phyloP scores from a whole-genome alignment of 495 filamentous ascomycete species.

The Chaetomidium leptoderma region DNA sequence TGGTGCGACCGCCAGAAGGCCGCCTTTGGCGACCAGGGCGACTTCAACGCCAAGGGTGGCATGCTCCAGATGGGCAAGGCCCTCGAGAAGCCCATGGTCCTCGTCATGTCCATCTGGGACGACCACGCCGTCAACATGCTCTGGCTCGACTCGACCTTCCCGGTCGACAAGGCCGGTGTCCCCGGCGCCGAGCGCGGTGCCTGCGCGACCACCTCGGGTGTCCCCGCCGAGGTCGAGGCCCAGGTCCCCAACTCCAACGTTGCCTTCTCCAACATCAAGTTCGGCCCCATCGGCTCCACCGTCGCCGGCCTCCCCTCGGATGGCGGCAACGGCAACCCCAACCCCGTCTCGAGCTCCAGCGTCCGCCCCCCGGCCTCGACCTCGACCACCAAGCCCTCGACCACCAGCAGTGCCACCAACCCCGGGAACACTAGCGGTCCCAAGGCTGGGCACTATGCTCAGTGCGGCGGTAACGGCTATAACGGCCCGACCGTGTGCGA shows the following conservation, averaged over 20 bases:
- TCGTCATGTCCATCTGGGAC: conserved; percentile 78
- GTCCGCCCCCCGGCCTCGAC: not conserved
- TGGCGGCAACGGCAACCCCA: conserved; percentile 19
- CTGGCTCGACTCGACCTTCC: conserved; percentile 79
- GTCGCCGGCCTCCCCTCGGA: conserved; percentile 36
- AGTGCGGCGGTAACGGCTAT: conserved; percentile 48
- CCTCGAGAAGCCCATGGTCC: conserved; percentile 59
- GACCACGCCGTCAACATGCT: conserved; percentile 75
- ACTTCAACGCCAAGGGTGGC: conserved; percentile 60
- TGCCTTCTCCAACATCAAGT: conserved; percentile 62
- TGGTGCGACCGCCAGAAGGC: conserved; percentile 60
- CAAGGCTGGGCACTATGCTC: conserved; percentile 18
- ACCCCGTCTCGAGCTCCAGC: conserved; percentile 12
- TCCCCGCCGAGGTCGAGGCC: conserved; percentile 56
- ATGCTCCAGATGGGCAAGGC: conserved; percentile 54
- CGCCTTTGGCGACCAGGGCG: conserved; percentile 57
- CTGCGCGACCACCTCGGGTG: conserved; percentile 59
- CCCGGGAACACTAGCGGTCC: conserved; percentile 18
- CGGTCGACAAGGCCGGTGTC: conserved; percentile 44
- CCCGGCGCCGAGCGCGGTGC: conserved; percentile 67
- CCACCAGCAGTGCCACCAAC: conserved; percentile 15
- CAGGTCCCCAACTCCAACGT: conserved; percentile 50
- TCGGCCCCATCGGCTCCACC: conserved; percentile 64
- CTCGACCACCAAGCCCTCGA: conserved; percentile 18
- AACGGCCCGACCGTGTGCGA: conserved; percentile 42